A percentile compares a stretch with the other conserved stretches of the same genome.
Conservation (phyloP, 148 eudicot species). For the Rhododendron vialii region DNA sequence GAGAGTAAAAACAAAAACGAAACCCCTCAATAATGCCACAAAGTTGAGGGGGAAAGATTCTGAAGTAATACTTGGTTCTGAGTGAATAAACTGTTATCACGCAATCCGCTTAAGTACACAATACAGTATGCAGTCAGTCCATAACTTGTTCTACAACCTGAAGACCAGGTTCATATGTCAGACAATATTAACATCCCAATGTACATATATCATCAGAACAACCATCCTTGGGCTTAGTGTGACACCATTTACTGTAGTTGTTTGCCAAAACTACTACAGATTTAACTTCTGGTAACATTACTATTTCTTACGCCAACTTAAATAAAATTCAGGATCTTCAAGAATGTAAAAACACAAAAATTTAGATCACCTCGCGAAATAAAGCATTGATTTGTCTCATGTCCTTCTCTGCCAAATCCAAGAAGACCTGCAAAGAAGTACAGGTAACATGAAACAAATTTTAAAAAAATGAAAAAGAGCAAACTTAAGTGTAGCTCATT, state of each 20-base stretch:
- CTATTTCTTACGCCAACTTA: not conserved
- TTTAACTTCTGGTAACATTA: not conserved
- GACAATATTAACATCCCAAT: constrained; percentile 1
- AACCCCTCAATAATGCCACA: not conserved
- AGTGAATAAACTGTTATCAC: not conserved
- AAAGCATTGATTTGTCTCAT: constrained; percentile 76
- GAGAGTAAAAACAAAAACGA: not conserved
- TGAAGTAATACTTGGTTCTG: not conserved
- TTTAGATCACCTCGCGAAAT: constrained; percentile 75
- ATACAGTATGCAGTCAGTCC: not conserved
- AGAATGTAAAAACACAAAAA: not conserved
- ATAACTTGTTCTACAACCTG: not conserved
- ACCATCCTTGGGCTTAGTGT: not conserved
- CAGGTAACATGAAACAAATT: not conserved
- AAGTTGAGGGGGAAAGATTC: constrained; percentile 1
- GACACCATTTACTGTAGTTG: not conserved
- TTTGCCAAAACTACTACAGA: not conserved
- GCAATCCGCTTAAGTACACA: not conserved
- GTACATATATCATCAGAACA: not conserved
- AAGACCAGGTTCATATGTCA: not conserved
- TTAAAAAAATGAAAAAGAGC: not conserved
- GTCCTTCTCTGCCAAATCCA: constrained; percentile 81
- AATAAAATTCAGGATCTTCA: not conserved
- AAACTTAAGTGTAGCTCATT: not conserved
- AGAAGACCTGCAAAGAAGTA: constrained; percentile 60